Conservation (phyloP, 2,329 filamentous ascomycete genomes). For the Pseudogymnoascus sp. region DNA sequence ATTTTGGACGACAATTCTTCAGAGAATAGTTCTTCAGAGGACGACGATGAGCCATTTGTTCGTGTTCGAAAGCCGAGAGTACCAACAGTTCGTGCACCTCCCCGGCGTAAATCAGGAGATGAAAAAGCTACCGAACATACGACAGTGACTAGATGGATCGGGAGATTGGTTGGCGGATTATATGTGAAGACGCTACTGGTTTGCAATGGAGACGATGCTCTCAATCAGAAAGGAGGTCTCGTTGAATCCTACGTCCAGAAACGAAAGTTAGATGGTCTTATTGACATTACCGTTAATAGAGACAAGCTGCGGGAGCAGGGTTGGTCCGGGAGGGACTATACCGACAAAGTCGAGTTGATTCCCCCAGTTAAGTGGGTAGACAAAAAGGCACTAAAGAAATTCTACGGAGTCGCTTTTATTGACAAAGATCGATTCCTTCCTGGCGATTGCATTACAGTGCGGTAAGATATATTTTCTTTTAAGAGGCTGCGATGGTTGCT, state of each 20-base stretch:
- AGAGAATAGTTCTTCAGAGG: background rate
- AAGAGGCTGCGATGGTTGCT: background rate
- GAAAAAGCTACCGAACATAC: background rate
- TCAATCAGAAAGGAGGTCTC: slow-evolving; percentile 4
- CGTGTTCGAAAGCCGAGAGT: background rate
- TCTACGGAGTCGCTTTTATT: background rate
- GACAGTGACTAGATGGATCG: slow-evolving; percentile 9
- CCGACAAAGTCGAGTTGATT: background rate
- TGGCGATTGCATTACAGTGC: background rate
- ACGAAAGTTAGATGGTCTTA: background rate
- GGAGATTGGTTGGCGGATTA: slow-evolving; percentile 1
- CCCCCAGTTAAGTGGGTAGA: slow-evolving; percentile 3
- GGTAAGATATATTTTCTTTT: background rate
- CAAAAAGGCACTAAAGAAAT: background rate
- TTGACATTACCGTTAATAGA: slow-evolving; percentile 10
- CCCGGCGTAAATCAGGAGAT: background rate
- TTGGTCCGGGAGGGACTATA: background rate
- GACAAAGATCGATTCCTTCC: background rate
- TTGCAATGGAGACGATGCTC: slow-evolving; percentile 1
- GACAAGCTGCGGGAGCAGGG: slow-evolving; percentile 6
- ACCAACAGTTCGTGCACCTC: background rate
- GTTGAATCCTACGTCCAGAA: background rate
- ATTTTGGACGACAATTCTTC: background rate
- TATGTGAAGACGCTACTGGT: slow-evolving; percentile 11
- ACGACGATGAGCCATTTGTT: background rate